Percentiles rank a stretch among this genome's conserved stretches.
phyloP scores from a whole-genome alignment of 345 rosid species.

The Eucalyptus fibrosa region DNA sequence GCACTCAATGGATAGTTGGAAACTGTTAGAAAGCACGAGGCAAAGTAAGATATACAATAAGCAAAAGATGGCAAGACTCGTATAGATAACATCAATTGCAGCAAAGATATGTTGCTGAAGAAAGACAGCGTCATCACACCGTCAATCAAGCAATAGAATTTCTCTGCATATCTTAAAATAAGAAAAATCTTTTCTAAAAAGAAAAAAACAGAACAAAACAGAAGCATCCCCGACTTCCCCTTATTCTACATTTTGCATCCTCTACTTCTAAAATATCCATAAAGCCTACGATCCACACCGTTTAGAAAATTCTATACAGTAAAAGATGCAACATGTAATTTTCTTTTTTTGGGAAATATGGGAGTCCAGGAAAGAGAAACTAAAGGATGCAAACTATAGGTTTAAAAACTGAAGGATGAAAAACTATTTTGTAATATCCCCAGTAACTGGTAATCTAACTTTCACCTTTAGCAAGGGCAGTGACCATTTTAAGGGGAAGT shows the following conservation, averaged over 20 bases:
- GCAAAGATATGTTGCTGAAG: not conserved
- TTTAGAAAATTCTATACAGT: not conserved
- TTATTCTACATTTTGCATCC: not conserved
- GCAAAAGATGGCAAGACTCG: not conserved
- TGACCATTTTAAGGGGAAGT: not conserved
- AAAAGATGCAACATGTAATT: not conserved
- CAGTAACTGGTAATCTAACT: not conserved
- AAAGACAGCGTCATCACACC: not conserved
- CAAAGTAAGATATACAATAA: not conserved
- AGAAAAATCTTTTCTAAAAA: not conserved
- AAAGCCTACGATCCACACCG: not conserved
- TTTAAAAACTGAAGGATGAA: not conserved
- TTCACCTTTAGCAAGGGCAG: not conserved
- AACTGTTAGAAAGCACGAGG: constrained; percentile 27
- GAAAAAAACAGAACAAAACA: not conserved
- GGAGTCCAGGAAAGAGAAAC: not conserved
- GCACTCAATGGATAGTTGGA: constrained; percentile 84
- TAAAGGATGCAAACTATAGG: not conserved
- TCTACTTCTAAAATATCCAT: not conserved
- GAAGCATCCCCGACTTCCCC: not conserved
- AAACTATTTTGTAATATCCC: not conserved
- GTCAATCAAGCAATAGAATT: not conserved
- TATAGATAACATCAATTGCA: not conserved
- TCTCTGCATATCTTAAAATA: not conserved
- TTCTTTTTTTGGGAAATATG: not conserved